Conservation (phyloP, 1,284 basidiomycete genomes). For the Sporisorium exsertum region DNA sequence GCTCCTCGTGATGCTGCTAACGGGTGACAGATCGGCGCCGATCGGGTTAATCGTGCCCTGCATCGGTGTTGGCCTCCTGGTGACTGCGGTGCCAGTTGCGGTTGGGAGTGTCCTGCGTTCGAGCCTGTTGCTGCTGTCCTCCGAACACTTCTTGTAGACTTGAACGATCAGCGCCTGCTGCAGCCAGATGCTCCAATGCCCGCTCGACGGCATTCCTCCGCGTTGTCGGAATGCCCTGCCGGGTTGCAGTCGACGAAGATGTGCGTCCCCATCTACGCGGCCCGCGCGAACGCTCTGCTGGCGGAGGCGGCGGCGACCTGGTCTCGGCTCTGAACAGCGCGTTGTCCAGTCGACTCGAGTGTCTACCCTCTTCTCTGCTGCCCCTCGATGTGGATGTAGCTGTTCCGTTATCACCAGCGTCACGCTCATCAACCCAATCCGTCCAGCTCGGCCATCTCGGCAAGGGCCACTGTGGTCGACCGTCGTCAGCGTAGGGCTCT, state of each 20-base stretch:
- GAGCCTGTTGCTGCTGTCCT: neutral
- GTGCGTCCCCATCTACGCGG: slow-evolving; percentile 3
- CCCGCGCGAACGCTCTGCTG: neutral
- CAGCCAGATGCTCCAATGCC: slow-evolving; percentile 21
- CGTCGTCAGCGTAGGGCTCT: neutral
- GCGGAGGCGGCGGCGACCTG: slow-evolving; percentile 9
- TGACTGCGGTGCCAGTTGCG: slow-evolving; percentile 14
- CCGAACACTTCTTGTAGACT: neutral
- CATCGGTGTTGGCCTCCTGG: neutral
- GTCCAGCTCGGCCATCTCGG: slow-evolving; percentile 21
- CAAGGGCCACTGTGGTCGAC: neutral
- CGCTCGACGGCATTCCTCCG: slow-evolving; percentile 29
- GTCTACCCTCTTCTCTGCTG: neutral
- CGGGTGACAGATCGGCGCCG: slow-evolving; percentile 5
- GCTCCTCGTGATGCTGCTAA: slow-evolving; percentile 12
- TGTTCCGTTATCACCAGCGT: neutral
- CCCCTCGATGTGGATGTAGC: neutral
- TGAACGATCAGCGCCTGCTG: slow-evolving; percentile 17
- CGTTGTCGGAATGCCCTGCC: slow-evolving; percentile 6
- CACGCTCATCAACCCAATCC: slow-evolving; percentile 3
- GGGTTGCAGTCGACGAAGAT: neutral
- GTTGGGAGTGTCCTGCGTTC: slow-evolving; percentile 1
- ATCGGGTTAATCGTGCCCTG: slow-evolving; percentile 5
- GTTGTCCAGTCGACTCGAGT: neutral
- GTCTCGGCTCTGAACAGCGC: slow-evolving; percentile 25